Percentiles rank a stretch among this genome's conserved stretches.
phyloP scores from a whole-genome alignment of 345 rosid genomes.

The Pugionium dolabratum region DNA sequence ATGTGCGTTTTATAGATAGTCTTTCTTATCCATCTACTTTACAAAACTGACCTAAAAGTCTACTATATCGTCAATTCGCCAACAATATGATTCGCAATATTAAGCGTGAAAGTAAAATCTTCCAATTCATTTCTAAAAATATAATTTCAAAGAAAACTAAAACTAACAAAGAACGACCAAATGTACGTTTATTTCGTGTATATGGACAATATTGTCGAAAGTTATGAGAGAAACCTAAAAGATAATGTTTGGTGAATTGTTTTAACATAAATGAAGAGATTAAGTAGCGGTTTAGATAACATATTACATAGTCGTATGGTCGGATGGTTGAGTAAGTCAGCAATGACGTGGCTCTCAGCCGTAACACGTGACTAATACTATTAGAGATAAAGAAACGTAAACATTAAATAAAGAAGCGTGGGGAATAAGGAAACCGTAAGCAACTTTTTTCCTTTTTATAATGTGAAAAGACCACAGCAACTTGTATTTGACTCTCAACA shows the following conservation, averaged over 20 bases:
- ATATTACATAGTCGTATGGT: slow-evolving; percentile 2
- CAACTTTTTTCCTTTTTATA: neutral
- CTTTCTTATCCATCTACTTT: slow-evolving; percentile 26
- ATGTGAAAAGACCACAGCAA: slow-evolving; percentile 18
- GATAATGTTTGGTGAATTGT: neutral
- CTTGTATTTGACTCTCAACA: slow-evolving; percentile 37
- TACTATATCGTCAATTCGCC: slow-evolving; percentile 4
- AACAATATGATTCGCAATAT: slow-evolving; percentile 11
- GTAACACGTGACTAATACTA: slow-evolving; percentile 34
- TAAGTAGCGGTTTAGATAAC: slow-evolving; percentile 5
- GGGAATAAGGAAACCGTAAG: slow-evolving; percentile 33
- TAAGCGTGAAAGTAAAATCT: neutral
- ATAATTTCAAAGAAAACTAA: neutral
- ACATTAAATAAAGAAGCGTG: slow-evolving; percentile 30
- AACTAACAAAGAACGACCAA: neutral
- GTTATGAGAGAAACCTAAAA: too few relatives aligned
- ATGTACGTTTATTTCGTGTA: neutral
- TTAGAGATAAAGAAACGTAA: slow-evolving; percentile 27
- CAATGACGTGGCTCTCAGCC: slow-evolving; percentile 40
- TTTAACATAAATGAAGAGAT: neutral
- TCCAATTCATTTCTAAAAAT: neutral
- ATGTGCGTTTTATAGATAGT: slow-evolving; percentile 14
- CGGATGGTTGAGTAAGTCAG: slow-evolving; percentile 25
- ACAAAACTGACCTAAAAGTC: slow-evolving; percentile 11
- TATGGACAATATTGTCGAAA: neutral